phyloP scores from a whole-genome alignment of 106 monocot species.

The Phalaenopsis aphrodite region DNA sequence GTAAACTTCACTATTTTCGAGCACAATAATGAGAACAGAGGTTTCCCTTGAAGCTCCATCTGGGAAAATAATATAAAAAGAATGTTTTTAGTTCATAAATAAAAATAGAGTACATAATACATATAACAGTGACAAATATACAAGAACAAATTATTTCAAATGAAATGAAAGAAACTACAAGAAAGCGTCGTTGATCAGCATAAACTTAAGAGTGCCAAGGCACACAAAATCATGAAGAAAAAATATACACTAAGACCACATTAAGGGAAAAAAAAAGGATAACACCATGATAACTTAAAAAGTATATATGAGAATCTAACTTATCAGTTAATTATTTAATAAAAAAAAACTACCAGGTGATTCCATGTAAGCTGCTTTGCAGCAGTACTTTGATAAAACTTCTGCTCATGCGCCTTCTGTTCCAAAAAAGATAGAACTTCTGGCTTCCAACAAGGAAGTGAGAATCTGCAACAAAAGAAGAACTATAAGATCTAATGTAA shows the following conservation, averaged over 20 bases:
- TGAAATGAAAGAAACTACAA: not conserved
- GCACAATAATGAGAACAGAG: constrained; percentile 56
- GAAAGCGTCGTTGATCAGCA: not conserved
- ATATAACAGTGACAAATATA: not conserved
- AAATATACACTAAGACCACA: not conserved
- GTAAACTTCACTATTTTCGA: constrained; percentile 81
- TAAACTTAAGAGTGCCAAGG: not conserved
- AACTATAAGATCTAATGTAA: not conserved
- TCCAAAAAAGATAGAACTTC: not conserved
- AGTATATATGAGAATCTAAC: not conserved
- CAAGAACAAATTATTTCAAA: not conserved
- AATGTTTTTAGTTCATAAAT: not conserved
- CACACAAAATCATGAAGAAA: not conserved
- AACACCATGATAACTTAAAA: not conserved
- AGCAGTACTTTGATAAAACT: not conserved
- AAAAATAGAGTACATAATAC: not conserved
- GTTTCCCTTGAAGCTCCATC: constrained; percentile 52
- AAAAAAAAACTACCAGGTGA: constrained; percentile 1
- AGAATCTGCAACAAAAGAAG: not conserved
- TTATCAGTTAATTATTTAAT: not conserved
- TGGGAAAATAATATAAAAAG: constrained; percentile 8
- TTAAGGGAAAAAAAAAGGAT: not conserved
- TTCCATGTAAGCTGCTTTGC: not conserved
- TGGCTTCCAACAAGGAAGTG: not conserved
- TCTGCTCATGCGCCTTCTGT: not conserved